Evolutionary conservation across 2,329 filamentous ascomycete genomes (phyloP).

Genomic region (Cladosporium velox): DNA sequence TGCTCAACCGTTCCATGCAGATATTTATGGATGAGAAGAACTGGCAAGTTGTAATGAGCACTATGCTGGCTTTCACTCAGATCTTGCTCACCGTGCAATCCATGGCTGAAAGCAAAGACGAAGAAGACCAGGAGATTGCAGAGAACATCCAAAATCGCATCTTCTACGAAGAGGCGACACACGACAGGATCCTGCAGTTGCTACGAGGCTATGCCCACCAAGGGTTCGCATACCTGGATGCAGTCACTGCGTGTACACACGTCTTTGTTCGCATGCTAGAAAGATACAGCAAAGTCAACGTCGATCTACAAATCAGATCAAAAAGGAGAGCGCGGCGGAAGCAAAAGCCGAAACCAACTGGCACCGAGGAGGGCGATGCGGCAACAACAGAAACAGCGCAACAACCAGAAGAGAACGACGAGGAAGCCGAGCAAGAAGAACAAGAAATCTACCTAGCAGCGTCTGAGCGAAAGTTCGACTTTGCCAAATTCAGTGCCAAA

Average conservation of each 20-base stretch:
- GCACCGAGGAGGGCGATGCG: constrained; percentile 6
- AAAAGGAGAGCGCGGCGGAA: constrained; percentile 72
- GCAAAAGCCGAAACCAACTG: constrained; percentile 60
- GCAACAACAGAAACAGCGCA: constrained; percentile 34
- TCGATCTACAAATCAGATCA: constrained; percentile 88
- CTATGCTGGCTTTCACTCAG: constrained; percentile 93
- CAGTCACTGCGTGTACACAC: constrained; percentile 85
- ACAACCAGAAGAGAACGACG: constrained; percentile 55
- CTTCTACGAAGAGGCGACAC: constrained; percentile 97
- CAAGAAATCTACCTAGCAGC: constrained; percentile 68
- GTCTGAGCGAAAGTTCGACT: constrained; percentile 91
- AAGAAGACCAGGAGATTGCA: constrained; percentile 96
- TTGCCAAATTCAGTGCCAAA: constrained; percentile 75
- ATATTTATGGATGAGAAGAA: constrained; percentile 76
- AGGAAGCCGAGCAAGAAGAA: constrained; percentile 67
- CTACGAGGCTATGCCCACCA: constrained; percentile 88
- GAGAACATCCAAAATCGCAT: constrained; percentile 95
- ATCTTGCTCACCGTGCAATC: constrained; percentile 85
- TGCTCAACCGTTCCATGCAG: constrained; percentile 81
- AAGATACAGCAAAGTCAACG: constrained; percentile 90
- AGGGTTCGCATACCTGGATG: constrained; percentile 89
- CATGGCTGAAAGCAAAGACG: constrained; percentile 79
- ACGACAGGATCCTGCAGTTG: constrained; percentile 81
- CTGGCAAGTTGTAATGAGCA: constrained; percentile 82
- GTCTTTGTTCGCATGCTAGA: constrained; percentile 92